Conservation (phyloP, 352 stramenopile genomes). For the Pythium apleroticum region DNA sequence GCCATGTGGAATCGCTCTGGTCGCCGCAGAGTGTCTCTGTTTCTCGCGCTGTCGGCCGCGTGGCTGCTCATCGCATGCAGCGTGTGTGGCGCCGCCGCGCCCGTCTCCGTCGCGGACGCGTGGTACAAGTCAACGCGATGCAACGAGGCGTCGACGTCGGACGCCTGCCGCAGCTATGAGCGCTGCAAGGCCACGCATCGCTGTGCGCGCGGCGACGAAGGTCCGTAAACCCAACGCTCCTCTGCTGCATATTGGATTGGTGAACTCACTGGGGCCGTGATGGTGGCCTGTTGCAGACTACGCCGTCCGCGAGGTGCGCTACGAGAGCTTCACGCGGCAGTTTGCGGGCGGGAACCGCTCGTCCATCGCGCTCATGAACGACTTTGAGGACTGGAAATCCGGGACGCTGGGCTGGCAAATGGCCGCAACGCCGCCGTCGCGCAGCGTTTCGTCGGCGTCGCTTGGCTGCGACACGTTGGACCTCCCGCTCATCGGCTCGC, state of each 20-base stretch:
- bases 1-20: background rate
- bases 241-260: too few relatives aligned
- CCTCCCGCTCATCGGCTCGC: constrained; percentile 68
- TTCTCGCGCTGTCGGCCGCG: background rate
- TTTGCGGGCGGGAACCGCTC: constrained; percentile 81
- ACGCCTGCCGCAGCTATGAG: constrained; percentile 77
- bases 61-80: too few relatives aligned
- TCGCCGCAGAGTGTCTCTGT: background rate
- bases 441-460: background rate
- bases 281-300: constrained; percentile 79
- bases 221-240: constrained; percentile 18
- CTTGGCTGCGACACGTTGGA: constrained; percentile 64
- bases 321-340: constrained; percentile 74
- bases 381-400: constrained; percentile 96
- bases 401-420: constrained; percentile 80
- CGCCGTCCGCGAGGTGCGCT: constrained; percentile 60
- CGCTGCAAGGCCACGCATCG: constrained; percentile 94
- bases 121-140: constrained; percentile 69
- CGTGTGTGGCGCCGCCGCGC: background rate
- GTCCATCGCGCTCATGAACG: constrained; percentile 80
- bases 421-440: constrained; percentile 7
- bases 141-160: constrained; percentile 40
- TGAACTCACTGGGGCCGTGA: too few relatives aligned
- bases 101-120: constrained; percentile 34
- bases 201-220: constrained; percentile 88